Conservation (phyloP, 31 red algal genomes). For the Endocladia muricata region DNA sequence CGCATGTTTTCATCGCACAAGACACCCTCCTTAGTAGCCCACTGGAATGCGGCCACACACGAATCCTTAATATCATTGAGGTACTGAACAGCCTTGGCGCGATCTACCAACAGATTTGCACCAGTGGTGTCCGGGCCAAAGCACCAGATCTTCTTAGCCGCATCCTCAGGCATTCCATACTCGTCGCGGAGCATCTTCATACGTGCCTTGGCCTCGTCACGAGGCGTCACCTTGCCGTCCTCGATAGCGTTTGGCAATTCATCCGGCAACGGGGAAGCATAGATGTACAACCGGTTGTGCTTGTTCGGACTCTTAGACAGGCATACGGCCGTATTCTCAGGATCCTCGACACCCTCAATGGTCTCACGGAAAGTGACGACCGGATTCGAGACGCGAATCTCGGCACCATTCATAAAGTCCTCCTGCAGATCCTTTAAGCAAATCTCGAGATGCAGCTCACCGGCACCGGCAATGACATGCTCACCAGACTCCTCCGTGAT, state of each 20-base stretch:
- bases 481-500: conserved; percentile 97
- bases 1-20: conserved; percentile 98
- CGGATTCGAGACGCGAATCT: conserved; percentile 91
- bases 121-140: conserved; percentile 97
- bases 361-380: conserved; percentile 98
- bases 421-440: conserved; percentile 98
- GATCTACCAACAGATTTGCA: conserved; percentile 92
- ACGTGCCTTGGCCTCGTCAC: conserved; percentile 92
- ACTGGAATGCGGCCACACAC: conserved; percentile 95
- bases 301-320: conserved; percentile 98
- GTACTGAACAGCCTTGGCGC: conserved; percentile 98
- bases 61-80: conserved; percentile 99
- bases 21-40: conserved; percentile 97
- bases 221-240: conserved; percentile 90
- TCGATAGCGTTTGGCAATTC: conserved; percentile 89
- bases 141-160: conserved; percentile 95
- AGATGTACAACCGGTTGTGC: conserved; percentile 98
- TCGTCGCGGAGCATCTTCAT: conserved; percentile 84
- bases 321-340: conserved; percentile 76
- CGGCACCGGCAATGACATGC: conserved; percentile 97
- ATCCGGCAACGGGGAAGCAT: conserved; percentile 89
- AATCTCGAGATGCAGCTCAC: conserved; percentile 98
- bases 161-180: conserved; percentile 91
- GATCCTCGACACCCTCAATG: conserved; percentile 78
- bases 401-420: conserved; percentile 99